Evolutionary conservation across 345 rosid species (phyloP), one percentile per base, ranked within the genome.

Genomic region (Gossypium raimondii): DNA sequence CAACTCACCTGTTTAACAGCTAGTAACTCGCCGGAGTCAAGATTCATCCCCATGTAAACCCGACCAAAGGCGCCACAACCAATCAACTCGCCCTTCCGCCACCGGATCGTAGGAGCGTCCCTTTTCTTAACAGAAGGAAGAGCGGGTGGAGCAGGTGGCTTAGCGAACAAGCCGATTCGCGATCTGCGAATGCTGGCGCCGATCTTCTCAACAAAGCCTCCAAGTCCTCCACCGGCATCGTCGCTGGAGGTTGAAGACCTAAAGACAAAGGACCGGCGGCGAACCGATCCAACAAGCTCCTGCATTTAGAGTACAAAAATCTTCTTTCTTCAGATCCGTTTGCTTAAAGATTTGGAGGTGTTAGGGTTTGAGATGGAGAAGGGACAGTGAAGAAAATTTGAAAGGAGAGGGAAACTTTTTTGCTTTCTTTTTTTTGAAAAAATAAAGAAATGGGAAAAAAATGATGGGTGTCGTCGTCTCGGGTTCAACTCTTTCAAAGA

Each of bases 281-380:
- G 87, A 53, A 94, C 97, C 77, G 97, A 92, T 83, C 94, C 97
- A 74, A 94, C 77, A 44, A 94, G 74, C 24, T 90, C 97, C 73
- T 92, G 97, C 97, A 94, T 92, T 20, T 34, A 25, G 73, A 29
- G 64, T 70, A 9, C 7, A 71, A 24, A 10, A n/a, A n/a, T 16
- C 52, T 4, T 3, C 8, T 50, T 20, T 45, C 14, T 20, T 38
- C 25, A 50, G 73, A 50, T 50, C 55, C n/a, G 44, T 68, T 67
- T 45, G 71, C 24, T 67, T 1, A 45, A 47, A 13, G 56, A 67
- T 22, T 22, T 34, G n/a, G 41, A 44, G 22, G 60, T 17, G 10
- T 65, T 74, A 68, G 62, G 78, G 79, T 71, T 84, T 64, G 56
- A 20, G 20, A 2, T 18, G 4, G 57, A 75, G 75, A 60, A 77